Conservation (phyloP, 1,139 yeast species). For the Pichia sp. region DNA sequence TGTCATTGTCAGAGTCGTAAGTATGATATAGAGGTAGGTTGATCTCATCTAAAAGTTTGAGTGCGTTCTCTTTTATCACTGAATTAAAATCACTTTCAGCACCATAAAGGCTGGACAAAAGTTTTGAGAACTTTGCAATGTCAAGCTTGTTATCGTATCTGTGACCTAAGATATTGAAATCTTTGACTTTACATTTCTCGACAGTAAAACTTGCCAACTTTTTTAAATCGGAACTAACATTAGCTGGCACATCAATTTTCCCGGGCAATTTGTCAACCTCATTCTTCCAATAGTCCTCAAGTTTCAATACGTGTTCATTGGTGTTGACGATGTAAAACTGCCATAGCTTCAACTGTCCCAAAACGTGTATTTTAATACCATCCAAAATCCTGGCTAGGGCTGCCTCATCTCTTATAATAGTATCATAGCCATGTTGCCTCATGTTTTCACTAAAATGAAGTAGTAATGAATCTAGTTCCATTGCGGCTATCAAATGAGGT, state of each 20-base stretch:
- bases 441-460: slow-evolving; percentile 59
- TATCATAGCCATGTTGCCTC: slow-evolving; percentile 54
- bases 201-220: slow-evolving; percentile 39
- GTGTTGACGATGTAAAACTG: slow-evolving; percentile 76
- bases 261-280: slow-evolving; percentile 13
- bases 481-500: slow-evolving; percentile 81
- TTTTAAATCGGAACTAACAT: slow-evolving; percentile 44
- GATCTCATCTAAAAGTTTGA: slow-evolving; percentile 64
- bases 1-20: slow-evolving; percentile 67
- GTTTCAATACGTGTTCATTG: slow-evolving; percentile 32
- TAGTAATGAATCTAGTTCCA: slow-evolving; percentile 71
- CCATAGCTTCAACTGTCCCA: slow-evolving; percentile 72
- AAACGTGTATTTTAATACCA: slow-evolving; percentile 64
- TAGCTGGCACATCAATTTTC: slow-evolving; percentile 35
- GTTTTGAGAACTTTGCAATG: slow-evolving; percentile 44
- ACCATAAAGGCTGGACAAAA: slow-evolving; percentile 38
- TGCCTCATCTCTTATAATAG: slow-evolving; percentile 41
- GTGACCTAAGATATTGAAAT: slow-evolving; percentile 40
- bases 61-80: slow-evolving; percentile 41
- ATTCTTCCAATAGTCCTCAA: slow-evolving; percentile 33
- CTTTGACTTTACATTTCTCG: slow-evolving; percentile 37
- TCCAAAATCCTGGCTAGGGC: slow-evolving; percentile 61
- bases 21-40: slow-evolving; percentile 68
- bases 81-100: slow-evolving; percentile 31
- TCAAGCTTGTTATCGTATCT: slow-evolving; percentile 55